Percentiles rank a stretch among this genome's conserved stretches.
Evolutionary conservation across 305 asterid genomes (phyloP).

Genomic region (Fraxinus floribunda): DNA sequence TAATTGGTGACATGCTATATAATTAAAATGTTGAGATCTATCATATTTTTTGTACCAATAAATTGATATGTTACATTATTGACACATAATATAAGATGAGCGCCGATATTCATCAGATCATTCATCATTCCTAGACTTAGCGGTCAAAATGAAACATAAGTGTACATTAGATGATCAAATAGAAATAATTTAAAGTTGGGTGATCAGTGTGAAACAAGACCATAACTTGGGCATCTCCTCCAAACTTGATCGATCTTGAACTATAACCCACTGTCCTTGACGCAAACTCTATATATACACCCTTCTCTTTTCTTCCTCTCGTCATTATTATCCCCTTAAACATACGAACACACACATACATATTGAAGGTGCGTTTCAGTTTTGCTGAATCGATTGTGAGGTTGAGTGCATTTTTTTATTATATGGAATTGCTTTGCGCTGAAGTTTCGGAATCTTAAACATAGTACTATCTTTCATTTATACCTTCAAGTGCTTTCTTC

Average conservation of each 20-base stretch:
- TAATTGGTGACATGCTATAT: not conserved
- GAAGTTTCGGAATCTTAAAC: slow-evolving; percentile 33
- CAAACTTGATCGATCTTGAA: slow-evolving; percentile 19
- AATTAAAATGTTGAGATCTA: not conserved
- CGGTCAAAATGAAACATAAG: not conserved
- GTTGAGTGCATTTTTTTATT: slow-evolving; percentile 19
- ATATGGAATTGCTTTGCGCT: slow-evolving; percentile 34
- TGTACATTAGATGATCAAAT: not conserved
- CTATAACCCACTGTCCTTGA: not conserved
- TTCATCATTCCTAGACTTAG: not conserved
- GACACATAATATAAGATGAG: not conserved
- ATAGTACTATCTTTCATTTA: slow-evolving; percentile 5
- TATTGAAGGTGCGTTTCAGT: slow-evolving; percentile 33
- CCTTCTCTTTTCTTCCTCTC: not conserved
- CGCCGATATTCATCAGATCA: not conserved
- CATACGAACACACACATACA: not conserved
- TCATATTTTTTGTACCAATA: not conserved
- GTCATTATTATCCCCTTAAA: not conserved
- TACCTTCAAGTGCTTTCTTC: not conserved
- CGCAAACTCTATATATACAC: slow-evolving; percentile 47
- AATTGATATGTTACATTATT: not conserved
- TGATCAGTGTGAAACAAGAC: not conserved
- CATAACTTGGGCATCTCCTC: slow-evolving; percentile 1
- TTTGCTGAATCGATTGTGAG: slow-evolving; percentile 13
- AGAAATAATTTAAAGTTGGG: not conserved